phyloP scores from a whole-genome alignment of 2,329 filamentous ascomycete genomes.

The Macroventuria anomochaeta region DNA sequence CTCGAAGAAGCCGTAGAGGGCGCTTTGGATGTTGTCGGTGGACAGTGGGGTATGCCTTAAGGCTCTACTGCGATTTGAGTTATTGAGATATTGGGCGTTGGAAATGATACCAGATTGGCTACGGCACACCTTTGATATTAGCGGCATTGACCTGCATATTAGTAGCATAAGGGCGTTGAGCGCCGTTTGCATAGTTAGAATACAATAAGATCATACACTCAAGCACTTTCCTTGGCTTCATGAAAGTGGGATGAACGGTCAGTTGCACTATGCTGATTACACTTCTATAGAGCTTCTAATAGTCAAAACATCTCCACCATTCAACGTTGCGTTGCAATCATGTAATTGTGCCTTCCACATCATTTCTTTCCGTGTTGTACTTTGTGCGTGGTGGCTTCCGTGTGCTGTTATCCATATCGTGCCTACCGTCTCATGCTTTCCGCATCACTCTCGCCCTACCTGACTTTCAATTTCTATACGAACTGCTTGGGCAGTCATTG shows the following conservation, averaged over 20 bases:
- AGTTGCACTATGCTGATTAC: too few species aligned
- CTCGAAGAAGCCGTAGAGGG: constrained; percentile 64
- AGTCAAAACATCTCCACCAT: too few species aligned
- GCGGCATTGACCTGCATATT: constrained; percentile 3
- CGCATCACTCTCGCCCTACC: too few species aligned
- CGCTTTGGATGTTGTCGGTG: constrained; percentile 60
- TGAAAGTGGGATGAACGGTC: neutral
- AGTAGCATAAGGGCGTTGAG: constrained; percentile 5
- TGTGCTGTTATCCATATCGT: too few species aligned
- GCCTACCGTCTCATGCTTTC: too few species aligned
- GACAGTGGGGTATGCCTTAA: constrained; percentile 32
- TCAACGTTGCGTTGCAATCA: too few species aligned
- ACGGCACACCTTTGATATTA: constrained; percentile 2
- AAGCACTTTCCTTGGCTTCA: neutral
- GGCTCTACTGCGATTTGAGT: neutral
- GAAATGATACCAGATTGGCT: constrained; percentile 12
- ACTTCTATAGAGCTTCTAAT: too few species aligned
- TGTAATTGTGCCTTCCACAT: too few species aligned
- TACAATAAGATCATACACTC: neutral
- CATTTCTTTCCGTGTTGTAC: too few species aligned
- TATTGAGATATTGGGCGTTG: neutral
- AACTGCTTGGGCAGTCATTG: neutral
- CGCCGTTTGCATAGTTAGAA: constrained; percentile 3
- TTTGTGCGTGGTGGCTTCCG: too few species aligned
- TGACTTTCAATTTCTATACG: too few species aligned